Evolutionary conservation across 768 basidiomycete species (phyloP).

Genomic region (Tephrocybe sp.): DNA sequence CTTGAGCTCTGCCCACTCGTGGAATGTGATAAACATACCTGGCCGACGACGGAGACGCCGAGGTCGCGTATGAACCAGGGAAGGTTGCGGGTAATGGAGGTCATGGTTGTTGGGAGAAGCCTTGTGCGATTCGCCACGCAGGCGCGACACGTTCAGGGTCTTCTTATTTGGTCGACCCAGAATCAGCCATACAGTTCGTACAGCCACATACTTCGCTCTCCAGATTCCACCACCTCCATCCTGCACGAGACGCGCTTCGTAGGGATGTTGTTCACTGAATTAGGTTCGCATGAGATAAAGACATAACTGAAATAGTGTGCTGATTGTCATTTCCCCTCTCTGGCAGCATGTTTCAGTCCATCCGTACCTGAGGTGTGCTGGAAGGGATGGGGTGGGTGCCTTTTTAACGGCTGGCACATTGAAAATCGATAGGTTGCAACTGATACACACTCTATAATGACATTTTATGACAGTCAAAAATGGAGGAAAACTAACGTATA

Average conservation of each 20-base stretch:
- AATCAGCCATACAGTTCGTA: slow-evolving; percentile 4
- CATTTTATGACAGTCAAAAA: slow-evolving; percentile 25
- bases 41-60: slow-evolving; percentile 77
- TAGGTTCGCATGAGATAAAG: slow-evolving; percentile 9
- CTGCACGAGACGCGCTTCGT: neutral
- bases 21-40: slow-evolving; percentile 44
- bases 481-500: slow-evolving; percentile 36
- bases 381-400: slow-evolving; percentile 33
- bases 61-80: slow-evolving; percentile 84
- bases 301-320: neutral
- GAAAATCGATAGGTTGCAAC: neutral
- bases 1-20: slow-evolving; percentile 3
- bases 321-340: neutral
- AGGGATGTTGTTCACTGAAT: slow-evolving; percentile 19
- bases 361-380: slow-evolving; percentile 26
- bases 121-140: neutral
- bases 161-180: slow-evolving; percentile 6
- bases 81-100: slow-evolving; percentile 77
- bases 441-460: neutral
- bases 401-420: neutral
- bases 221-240: neutral
- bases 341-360: slow-evolving; percentile 39
- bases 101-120: slow-evolving; percentile 46
- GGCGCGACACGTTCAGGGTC: neutral
- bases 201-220: slow-evolving; percentile 6